A percentile compares a stretch with the other conserved stretches of the same genome.
Evolutionary conservation across 176 grass and related monocot species (phyloP).

Genomic region (Oryza punctata): DNA sequence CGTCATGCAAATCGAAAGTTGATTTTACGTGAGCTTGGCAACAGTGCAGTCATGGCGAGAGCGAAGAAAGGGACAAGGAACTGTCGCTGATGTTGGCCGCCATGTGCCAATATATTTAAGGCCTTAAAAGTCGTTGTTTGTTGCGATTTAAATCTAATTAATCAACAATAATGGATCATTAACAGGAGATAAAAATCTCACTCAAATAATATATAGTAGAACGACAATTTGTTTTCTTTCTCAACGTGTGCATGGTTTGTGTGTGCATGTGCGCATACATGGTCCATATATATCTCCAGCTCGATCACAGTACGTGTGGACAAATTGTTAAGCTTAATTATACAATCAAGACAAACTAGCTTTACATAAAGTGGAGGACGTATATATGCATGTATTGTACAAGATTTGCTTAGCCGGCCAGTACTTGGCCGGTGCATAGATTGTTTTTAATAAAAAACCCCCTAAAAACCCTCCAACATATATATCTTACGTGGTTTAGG

Average conservation of each 20-base stretch:
- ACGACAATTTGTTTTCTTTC: not conserved
- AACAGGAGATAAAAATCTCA: not conserved
- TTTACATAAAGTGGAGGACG: not conserved
- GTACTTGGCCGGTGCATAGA: no score
- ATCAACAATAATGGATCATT: not conserved
- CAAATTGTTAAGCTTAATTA: not conserved
- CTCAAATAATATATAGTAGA: not conserved
- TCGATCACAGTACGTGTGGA: not conserved
- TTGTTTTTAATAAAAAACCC: no score
- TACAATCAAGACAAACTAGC: not conserved
- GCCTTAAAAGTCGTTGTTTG: slow-evolving; percentile 25
- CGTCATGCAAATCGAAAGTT: no score
- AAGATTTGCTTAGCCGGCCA: no score
- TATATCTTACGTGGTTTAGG: no score
- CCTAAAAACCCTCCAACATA: no score
- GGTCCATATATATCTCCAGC: not conserved
- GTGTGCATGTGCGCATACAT: not conserved
- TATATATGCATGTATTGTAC: no score
- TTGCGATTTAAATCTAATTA: not conserved
- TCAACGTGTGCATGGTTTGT: not conserved
- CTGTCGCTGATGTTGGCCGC: slow-evolving; percentile 8
- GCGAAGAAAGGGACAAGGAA: not conserved
- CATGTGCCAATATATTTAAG: slow-evolving; percentile 31
- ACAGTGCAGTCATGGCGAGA: not conserved
- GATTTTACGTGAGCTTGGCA: not conserved